These are phyloP conservation scores for Neofusicoccum sp. DNA, from an alignment of 2,329 filamentous ascomycete genomes.

Conservation along the genomic window DNA sequence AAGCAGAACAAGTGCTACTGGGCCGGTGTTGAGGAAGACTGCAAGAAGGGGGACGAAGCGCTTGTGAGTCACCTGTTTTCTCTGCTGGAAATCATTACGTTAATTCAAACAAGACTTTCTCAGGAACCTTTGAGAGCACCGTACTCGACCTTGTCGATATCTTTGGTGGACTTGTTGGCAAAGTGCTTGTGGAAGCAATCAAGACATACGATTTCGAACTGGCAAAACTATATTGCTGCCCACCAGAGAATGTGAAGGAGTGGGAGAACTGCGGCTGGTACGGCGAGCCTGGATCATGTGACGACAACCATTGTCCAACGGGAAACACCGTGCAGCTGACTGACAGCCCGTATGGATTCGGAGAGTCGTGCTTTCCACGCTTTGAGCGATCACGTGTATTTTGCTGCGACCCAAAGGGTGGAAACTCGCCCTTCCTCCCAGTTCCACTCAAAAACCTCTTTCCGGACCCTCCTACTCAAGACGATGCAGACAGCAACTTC, in stretches of 20 bases:
- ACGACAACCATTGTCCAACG: slow-evolving; percentile 33
- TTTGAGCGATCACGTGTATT: slow-evolving; percentile 28
- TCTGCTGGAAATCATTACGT: slow-evolving; percentile 22
- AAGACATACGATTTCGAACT: slow-evolving; percentile 16
- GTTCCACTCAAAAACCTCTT: slow-evolving; percentile 40
- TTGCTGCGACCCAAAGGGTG: slow-evolving; percentile 33
- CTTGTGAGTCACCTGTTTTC: slow-evolving; percentile 25
- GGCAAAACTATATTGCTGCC: slow-evolving; percentile 30
- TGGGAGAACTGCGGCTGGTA: slow-evolving; percentile 39
- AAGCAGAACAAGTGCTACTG: slow-evolving; percentile 27
- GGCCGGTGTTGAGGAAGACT: slow-evolving; percentile 27
- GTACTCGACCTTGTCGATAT: no score
- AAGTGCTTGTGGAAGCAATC: slow-evolving; percentile 21
- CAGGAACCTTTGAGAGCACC: slow-evolving; percentile 7
- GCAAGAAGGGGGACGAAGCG: slow-evolving; percentile 31
- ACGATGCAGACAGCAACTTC: slow-evolving; percentile 32
- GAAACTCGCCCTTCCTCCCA: slow-evolving; percentile 35
- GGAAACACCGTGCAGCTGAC: slow-evolving; percentile 29
- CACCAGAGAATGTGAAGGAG: slow-evolving; percentile 25
- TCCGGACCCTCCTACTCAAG: slow-evolving; percentile 31
- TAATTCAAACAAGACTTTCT: slow-evolving; percentile 19
- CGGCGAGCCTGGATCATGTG: slow-evolving; percentile 35
- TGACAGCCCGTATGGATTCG: slow-evolving; percentile 26
- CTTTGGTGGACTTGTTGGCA: no score
- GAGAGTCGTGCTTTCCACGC: slow-evolving; percentile 23